These are phyloP conservation scores for Isoetes taiwanensis DNA, from an alignment of 75 land plant species.

Conservation along the genomic window DNA sequence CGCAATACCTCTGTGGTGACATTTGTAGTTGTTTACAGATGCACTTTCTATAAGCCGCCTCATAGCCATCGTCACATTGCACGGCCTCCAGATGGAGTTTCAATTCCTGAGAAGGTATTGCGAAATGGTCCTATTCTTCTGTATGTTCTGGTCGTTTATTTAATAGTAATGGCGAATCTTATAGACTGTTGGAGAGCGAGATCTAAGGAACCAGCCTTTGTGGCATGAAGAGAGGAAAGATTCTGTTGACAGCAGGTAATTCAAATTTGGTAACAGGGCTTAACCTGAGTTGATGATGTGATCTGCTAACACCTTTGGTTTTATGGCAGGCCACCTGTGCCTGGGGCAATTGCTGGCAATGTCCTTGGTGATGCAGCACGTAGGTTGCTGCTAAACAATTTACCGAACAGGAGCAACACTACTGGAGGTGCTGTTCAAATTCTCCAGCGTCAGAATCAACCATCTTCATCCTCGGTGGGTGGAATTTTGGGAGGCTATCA, in stretches of 20 bases:
- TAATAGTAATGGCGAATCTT: no score
- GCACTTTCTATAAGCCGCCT: constrained; percentile 54
- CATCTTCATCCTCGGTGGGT: no score
- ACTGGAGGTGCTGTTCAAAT: constrained; percentile 8
- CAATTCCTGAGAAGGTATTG: constrained; percentile 70
- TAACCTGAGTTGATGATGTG: background rate
- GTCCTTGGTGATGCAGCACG: constrained; percentile 70
- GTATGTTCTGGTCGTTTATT: no score
- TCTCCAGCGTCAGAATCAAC: no score
- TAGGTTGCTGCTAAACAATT: constrained; percentile 47
- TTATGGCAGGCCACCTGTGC: constrained; percentile 48
- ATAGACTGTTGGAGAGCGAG: constrained; percentile 24
- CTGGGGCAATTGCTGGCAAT: constrained; percentile 68
- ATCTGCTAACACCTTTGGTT: background rate
- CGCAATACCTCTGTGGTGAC: background rate
- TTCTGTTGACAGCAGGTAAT: background rate
- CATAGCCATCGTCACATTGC: constrained; percentile 49
- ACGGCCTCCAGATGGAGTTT: constrained; percentile 66
- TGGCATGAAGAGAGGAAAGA: constrained; percentile 26
- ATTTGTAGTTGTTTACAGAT: constrained; percentile 26
- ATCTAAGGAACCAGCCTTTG: constrained; percentile 20
- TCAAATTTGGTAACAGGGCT: background rate
- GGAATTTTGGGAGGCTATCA: no score
- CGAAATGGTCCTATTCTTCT: no score
- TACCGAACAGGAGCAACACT: constrained; percentile 32